A percentile compares a stretch with the other conserved stretches of the same genome.
Evolutionary conservation across 1,284 basidiomycete genomes (phyloP).

Genomic region (Cryptococcus maquisensis): DNA sequence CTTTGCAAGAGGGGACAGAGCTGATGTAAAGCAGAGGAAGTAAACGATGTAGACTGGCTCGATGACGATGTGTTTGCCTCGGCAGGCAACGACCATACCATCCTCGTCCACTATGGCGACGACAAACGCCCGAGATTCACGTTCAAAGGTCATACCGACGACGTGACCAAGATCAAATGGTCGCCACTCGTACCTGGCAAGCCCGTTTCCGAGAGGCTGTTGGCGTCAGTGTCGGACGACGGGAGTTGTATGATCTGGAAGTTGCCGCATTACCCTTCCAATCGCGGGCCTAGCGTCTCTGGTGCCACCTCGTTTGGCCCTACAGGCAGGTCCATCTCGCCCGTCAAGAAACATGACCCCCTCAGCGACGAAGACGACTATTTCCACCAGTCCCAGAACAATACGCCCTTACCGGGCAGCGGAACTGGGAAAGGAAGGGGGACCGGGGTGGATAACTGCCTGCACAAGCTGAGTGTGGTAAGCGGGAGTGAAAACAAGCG

Average conservation of each 20-base stretch:
- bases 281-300: background rate
- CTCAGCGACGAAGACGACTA: conserved; percentile 19
- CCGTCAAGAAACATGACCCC: conserved; percentile 10
- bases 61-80: conserved; percentile 45
- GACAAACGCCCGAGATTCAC: conserved; percentile 36
- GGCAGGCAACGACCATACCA: conserved; percentile 40
- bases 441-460: conserved; percentile 26
- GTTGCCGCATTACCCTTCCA: conserved; percentile 31
- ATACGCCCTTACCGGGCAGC: conserved; percentile 8
- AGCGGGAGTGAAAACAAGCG: conserved; percentile 37
- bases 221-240: conserved; percentile 42
- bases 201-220: conserved; percentile 13
- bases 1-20: background rate
- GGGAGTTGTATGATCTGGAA: conserved; percentile 41
- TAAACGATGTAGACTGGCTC: conserved; percentile 47
- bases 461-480: conserved; percentile 36
- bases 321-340: conserved; percentile 5
- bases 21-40: conserved; percentile 25
- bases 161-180: conserved; percentile 40
- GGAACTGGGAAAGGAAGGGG: background rate
- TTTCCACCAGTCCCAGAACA: conserved; percentile 9
- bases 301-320: background rate
- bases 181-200: conserved; percentile 19
- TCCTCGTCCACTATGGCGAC: conserved; percentile 36
- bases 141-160: conserved; percentile 42